Evolutionary conservation across 352 stramenopile genomes (phyloP).

Genomic region (Phytopythium aichiense): DNA sequence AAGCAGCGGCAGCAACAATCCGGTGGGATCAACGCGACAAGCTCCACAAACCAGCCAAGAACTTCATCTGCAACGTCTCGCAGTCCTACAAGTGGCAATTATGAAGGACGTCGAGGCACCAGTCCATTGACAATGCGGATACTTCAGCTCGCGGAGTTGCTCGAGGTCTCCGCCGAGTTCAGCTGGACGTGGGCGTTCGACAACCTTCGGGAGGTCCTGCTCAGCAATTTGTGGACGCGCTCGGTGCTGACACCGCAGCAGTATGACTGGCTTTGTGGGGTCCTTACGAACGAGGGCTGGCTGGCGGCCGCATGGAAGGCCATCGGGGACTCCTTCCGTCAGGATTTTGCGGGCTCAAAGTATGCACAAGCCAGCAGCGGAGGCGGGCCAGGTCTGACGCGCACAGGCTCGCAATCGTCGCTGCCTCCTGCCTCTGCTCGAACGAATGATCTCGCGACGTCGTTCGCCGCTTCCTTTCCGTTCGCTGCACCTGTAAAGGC

Average conservation of each 20-base stretch:
- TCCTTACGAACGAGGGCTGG: slow-evolving; percentile 30
- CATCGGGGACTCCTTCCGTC: slow-evolving; percentile 41
- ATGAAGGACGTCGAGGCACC: neutral
- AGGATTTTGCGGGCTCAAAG: slow-evolving; percentile 38
- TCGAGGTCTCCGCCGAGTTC: slow-evolving; percentile 37
- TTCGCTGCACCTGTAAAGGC: slow-evolving; percentile 13
- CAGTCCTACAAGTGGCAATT: too few species aligned
- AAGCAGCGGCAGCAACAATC: neutral
- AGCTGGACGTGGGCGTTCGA: slow-evolving; percentile 38
- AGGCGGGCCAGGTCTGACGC: neutral
- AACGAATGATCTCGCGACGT: neutral
- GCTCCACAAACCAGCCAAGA: neutral
- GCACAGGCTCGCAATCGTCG: slow-evolving; percentile 3
- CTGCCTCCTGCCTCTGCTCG: neutral
- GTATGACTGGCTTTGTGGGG: slow-evolving; percentile 20
- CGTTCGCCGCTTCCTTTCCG: slow-evolving; percentile 14
- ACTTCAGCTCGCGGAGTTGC: slow-evolving; percentile 13
- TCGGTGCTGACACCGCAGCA: slow-evolving; percentile 22
- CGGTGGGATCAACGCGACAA: neutral
- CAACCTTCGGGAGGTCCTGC: slow-evolving; percentile 25
- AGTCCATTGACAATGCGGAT: slow-evolving; percentile 11
- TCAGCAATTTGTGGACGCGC: slow-evolving; percentile 39
- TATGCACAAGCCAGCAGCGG: slow-evolving; percentile 12
- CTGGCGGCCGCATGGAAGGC: slow-evolving; percentile 48
- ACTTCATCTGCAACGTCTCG: neutral